These are phyloP conservation scores for Phyllosticta citriasiana DNA, from an alignment of 2,329 filamentous ascomycete genomes.

Conservation along the genomic window DNA sequence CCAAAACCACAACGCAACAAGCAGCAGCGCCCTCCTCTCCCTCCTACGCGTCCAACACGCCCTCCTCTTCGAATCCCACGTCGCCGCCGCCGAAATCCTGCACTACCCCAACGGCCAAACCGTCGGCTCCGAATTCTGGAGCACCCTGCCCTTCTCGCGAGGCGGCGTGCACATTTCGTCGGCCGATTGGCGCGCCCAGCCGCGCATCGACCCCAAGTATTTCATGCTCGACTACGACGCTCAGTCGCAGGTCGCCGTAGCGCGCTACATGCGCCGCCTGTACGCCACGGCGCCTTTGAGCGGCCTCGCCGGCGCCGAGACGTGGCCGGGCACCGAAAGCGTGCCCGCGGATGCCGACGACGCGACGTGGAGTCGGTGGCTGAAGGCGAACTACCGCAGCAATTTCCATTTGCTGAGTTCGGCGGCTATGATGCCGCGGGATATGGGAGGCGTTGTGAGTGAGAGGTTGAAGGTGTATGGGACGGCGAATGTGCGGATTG, in stretches of 20 bases:
- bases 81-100: slow-evolving; percentile 24
- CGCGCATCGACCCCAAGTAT: slow-evolving; percentile 36
- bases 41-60: slow-evolving; percentile 21
- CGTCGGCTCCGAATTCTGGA: slow-evolving; percentile 1
- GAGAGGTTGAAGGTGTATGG: slow-evolving; percentile 21
- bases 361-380: slow-evolving; percentile 16
- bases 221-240: slow-evolving; percentile 36
- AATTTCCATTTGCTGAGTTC: slow-evolving; percentile 25
- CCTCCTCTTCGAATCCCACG: slow-evolving; percentile 30
- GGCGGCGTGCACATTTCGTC: slow-evolving; percentile 34
- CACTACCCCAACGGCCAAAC: background rate
- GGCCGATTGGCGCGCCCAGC: slow-evolving; percentile 20
- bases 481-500: slow-evolving; percentile 20
- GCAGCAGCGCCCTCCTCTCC: background rate
- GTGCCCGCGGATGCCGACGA: slow-evolving; percentile 10
- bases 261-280: slow-evolving; percentile 25
- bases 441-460: slow-evolving; percentile 22
- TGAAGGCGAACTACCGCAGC: slow-evolving; percentile 14
- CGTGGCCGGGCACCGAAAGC: slow-evolving; percentile 13
- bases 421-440: slow-evolving; percentile 23
- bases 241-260: slow-evolving; percentile 22
- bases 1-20: slow-evolving; percentile 7
- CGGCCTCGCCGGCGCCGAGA: slow-evolving; percentile 16
- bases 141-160: slow-evolving; percentile 13
- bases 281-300: slow-evolving; percentile 22